These are phyloP conservation scores for Acmispon strigosus DNA, from an alignment of 306 rosid species.

Conservation along the genomic window DNA sequence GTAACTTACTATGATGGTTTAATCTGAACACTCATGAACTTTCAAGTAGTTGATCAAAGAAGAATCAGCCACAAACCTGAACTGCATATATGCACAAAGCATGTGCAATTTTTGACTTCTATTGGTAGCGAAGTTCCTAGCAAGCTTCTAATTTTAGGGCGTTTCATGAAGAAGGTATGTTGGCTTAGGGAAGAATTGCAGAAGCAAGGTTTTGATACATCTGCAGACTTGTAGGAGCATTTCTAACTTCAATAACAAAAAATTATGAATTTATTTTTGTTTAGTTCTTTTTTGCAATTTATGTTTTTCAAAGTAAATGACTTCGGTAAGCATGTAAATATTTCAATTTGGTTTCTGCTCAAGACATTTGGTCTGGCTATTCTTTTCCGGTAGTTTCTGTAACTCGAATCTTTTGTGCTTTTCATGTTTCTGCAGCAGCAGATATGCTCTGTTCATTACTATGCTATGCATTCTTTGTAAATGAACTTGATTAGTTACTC, in stretches of 20 bases:
- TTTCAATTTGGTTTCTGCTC: conserved; percentile 57
- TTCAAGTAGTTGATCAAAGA: conserved; percentile 15
- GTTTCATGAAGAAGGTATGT: conserved; percentile 31
- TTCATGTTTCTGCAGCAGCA: conserved; percentile 8
- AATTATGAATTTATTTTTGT: conserved; percentile 22
- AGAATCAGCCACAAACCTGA: conserved; percentile 25
- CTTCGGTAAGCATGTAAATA: conserved; percentile 52
- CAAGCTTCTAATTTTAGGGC: conserved; percentile 48
- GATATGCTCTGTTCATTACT: conserved; percentile 4
- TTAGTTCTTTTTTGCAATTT: conserved; percentile 12
- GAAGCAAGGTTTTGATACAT: conserved; percentile 54
- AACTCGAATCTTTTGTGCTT: conserved; percentile 19
- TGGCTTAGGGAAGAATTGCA: conserved; percentile 42
- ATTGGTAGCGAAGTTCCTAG: conserved; percentile 42
- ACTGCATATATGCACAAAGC: conserved; percentile 50
- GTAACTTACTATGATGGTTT: conserved; percentile 30
- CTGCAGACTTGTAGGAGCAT: conserved; percentile 44
- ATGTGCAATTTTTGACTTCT: conserved; percentile 57
- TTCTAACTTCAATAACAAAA: conserved; percentile 53
- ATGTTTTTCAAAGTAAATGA: conserved; percentile 31
- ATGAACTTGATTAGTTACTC: conserved; percentile 17
- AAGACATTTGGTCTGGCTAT: conserved; percentile 53
- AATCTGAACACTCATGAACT: conserved; percentile 27
- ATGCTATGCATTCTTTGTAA: conserved; percentile 16
- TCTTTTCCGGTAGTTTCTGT: conserved; percentile 44